Percentiles rank a stretch among this genome's conserved stretches.
These are phyloP conservation scores for Melaleuca alternifolia DNA, from an alignment of 345 rosid species.

Conservation along the genomic window DNA sequence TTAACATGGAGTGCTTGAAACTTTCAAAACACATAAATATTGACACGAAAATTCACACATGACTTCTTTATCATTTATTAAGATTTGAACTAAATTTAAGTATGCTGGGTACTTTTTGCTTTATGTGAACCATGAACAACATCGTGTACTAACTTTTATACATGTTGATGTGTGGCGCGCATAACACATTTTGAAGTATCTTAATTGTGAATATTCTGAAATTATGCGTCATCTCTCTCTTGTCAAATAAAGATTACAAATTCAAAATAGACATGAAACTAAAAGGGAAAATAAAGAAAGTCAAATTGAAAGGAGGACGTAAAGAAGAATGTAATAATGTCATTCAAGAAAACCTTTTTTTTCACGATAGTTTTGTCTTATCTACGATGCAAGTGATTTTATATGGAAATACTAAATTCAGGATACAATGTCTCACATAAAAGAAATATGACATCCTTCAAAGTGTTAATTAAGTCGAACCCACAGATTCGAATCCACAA, in stretches of 20 bases:
- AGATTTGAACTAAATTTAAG: neutral
- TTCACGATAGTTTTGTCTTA: neutral
- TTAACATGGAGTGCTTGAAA: no score
- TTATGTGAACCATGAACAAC: neutral
- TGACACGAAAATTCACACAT: neutral
- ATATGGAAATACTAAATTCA: neutral
- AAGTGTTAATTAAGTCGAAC: neutral
- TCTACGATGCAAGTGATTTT: neutral
- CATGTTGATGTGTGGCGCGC: neutral
- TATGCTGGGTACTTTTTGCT: neutral
- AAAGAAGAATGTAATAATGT: neutral
- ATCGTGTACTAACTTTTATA: neutral
- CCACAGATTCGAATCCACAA: neutral
- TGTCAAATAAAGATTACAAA: neutral
- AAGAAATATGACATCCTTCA: neutral
- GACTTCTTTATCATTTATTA: neutral
- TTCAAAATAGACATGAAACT: neutral
- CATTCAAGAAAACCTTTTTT: neutral
- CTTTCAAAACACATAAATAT: no score
- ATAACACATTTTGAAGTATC: neutral
- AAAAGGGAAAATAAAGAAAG: neutral
- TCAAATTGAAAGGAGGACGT: neutral
- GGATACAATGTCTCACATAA: neutral
- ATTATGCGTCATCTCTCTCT: neutral
- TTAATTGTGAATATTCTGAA: neutral